These are phyloP conservation scores for Hirsutella thompsonii DNA, from an alignment of 2,329 filamentous ascomycete genomes.

Conservation along the genomic window DNA sequence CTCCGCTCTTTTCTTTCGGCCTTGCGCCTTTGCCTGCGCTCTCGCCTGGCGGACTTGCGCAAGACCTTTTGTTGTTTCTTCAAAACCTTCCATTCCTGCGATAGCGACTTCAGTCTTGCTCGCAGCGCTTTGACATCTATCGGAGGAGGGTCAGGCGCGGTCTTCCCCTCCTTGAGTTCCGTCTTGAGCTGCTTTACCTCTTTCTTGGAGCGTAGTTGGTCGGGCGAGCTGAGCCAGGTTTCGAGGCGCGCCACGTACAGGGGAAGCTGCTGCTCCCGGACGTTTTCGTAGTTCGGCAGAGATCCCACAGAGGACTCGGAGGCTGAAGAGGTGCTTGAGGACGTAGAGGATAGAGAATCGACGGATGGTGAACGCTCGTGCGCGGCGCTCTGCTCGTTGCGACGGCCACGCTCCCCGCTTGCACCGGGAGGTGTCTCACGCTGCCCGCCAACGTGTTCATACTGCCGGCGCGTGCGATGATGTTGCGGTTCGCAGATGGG, in stretches of 20 bases:
- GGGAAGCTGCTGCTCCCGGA: constrained; percentile 34
- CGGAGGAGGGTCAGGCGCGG: background rate
- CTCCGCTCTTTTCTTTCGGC: constrained; percentile 20
- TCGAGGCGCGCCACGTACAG: constrained; percentile 29
- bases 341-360: constrained; percentile 20
- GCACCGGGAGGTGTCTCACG: too few species aligned
- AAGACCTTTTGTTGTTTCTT: constrained; percentile 16
- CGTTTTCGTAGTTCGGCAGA: constrained; percentile 38
- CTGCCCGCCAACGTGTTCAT: background rate
- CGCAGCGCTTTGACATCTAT: constrained; percentile 21
- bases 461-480: background rate
- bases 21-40: constrained; percentile 14
- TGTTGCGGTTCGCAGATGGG: background rate
- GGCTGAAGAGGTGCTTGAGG: constrained; percentile 20
- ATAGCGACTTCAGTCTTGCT: constrained; percentile 30
- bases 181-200: constrained; percentile 27
- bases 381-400: constrained; percentile 5
- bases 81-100: constrained; percentile 26
- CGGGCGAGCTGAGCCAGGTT: constrained; percentile 35
- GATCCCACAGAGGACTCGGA: constrained; percentile 34
- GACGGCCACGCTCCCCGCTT: background rate
- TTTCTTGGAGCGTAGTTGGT: constrained; percentile 33
- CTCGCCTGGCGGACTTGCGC: constrained; percentile 17
- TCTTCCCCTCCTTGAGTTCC: constrained; percentile 28
- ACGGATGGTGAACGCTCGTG: constrained; percentile 11